Base-by-base conservation (phyloP, 192 early-diverging fungal genomes). In the Coemansia pectinata region DNA sequence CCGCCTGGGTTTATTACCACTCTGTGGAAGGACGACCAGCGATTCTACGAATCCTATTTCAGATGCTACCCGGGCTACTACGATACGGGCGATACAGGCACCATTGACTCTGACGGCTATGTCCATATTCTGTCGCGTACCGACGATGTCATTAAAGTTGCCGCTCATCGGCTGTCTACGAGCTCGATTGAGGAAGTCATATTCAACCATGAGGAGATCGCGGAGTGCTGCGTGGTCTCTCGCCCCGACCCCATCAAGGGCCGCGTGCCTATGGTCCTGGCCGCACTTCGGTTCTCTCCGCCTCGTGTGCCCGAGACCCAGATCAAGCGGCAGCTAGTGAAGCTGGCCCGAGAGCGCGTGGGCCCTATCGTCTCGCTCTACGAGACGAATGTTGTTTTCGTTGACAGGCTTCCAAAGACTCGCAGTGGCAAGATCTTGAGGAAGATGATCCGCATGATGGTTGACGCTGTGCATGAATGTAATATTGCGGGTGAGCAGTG, bases 291-390 rank as follows among this genome's bases (percentile, higher is more conserved):
- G 21, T 76, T 67, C 8, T 64, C 71, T 38, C 52, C 64, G 10
- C 27, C 67, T 2, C 38, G 34, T 5, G 29, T 50, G 6, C 39
- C 68, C 2, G 31, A 23, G 1, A 50, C 70, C 12, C 60, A 73
- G 39, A 71, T 85, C 19, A 72, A 67, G 19, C 31, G 41, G 19
- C 89, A 94, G 23, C 78, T 93, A 1, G 79, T 88, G 6, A 76
- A 73, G 34, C 85, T 87, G 53, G 88, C 92, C 0, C 84, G 95
- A 40, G 62, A 72, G 25, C 85, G 90, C 39, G 83, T 96, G 21
- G 94, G 94, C 2, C 91, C 94, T 1, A 90, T 96, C 48, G 94
- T 92, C 4, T 93, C 91, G 41, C 88, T 94, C 63, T 86, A 92
- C 27, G 78, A 83, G n/a, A 84, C 86, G 1, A 86, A 90, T 40